phyloP scores from a whole-genome alignment of 768 basidiomycete genomes.

The Mycena pura region DNA sequence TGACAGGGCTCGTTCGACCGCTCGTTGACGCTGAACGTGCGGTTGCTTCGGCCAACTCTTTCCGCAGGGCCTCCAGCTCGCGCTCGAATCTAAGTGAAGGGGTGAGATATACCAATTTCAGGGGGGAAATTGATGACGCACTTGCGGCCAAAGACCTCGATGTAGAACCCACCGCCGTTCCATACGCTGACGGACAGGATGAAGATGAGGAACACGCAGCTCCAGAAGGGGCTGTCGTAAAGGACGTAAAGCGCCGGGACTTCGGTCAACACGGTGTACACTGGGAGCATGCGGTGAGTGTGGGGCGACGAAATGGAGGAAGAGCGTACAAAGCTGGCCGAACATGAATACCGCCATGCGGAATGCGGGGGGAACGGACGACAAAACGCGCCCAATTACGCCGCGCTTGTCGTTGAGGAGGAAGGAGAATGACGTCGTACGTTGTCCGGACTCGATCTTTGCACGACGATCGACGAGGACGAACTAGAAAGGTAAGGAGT shows the following conservation, averaged over 20 bases:
- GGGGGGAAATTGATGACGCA: conserved; percentile 55
- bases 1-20: conserved; percentile 58
- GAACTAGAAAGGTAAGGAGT: conserved; percentile 53
- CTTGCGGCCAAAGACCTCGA: conserved; percentile 97
- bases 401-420: conserved; percentile 89
- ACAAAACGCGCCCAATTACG: conserved; percentile 75
- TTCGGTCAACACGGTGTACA: conserved; percentile 87
- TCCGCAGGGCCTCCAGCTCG: conserved; percentile 88
- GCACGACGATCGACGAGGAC: conserved; percentile 85
- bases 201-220: conserved; percentile 74
- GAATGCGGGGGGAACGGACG: conserved; percentile 62
- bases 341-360: conserved; percentile 80
- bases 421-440: conserved; percentile 89
- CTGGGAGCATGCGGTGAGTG: conserved; percentile 44
- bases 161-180: conserved; percentile 97
- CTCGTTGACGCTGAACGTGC: too few species aligned
- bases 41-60: conserved; percentile 81
- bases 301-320: conserved; percentile 2
- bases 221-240: conserved; percentile 82
- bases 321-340: conserved; percentile 74
- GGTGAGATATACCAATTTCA: conserved; percentile 2
- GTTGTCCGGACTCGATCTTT: conserved; percentile 91
- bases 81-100: conserved; percentile 76
- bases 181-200: conserved; percentile 90
- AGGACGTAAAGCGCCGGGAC: conserved; percentile 84